Evolutionary conservation across 371 early-diverging fungal genomes (phyloP), one percentile per base, ranked within the genome.

Genomic region (Zychaea mexicana): DNA sequence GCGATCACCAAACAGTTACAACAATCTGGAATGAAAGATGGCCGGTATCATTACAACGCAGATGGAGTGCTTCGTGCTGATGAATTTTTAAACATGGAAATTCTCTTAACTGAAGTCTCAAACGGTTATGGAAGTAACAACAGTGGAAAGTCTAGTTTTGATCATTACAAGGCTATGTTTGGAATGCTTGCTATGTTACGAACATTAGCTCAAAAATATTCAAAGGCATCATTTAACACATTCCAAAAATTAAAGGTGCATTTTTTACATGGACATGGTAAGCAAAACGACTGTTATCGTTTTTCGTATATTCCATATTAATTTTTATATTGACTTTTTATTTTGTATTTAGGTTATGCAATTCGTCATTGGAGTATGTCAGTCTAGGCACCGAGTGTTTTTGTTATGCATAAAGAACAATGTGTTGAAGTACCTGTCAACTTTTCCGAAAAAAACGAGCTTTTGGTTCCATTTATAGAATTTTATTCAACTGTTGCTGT

Each of bases 351-450:
- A 64, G 69, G 64, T 59, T 42, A 62, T 55, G 42, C 62, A 36
- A 62, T 67, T 60, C 62, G 73, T 60, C 67, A n/a, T n/a, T n/a
- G n/a, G n/a, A n/a, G n/a, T n/a, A n/a, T n/a, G n/a, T n/a, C n/a
- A n/a, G n/a, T n/a, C 66, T 67, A 57, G 38, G 62, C 69, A 62
- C 65, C 67, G 21, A 67, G 67, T 22, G 46, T 73, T 39, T 72
- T 68, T 56, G 39, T 68, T 45, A 72, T 68, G 69, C 58, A 33
- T 67, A 73, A 73, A 62, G 69, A 73, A 56, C 72, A 73, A 64
- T 66, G 62, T 28, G 65, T 61, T 26, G n/a, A 60, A 45, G 68
- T 69, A 28, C 67, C 69, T 64, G 33, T 64, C 47, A 68, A 65
- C 27, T 67, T 71, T 8, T n/a, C n/a, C n/a, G n/a, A n/a, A n/a